These are phyloP conservation scores for Aurifilum marmelostoma DNA, from an alignment of 2,329 filamentous ascomycete genomes.

Conservation along the genomic window DNA sequence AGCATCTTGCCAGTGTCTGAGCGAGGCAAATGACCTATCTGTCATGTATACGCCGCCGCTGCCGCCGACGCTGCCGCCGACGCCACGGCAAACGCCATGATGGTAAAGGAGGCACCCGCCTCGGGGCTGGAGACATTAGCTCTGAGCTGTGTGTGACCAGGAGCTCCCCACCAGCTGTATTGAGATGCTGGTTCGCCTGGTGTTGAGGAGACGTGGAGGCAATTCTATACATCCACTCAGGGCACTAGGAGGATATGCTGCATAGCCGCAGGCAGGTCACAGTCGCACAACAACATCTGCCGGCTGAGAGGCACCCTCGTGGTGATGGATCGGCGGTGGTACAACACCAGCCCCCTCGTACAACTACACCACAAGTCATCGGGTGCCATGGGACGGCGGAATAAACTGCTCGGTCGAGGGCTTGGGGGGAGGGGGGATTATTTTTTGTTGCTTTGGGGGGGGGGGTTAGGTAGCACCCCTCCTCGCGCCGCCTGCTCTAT, in stretches of 20 bases:
- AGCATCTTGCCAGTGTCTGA: background rate
- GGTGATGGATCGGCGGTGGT: background rate
- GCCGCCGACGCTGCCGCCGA: background rate
- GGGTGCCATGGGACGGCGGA: background rate
- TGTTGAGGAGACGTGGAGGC: background rate
- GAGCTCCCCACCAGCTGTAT: background rate
- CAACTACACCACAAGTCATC: background rate
- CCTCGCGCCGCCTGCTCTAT: background rate
- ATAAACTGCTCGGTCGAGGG: background rate
- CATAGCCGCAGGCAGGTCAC: background rate
- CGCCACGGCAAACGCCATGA: background rate
- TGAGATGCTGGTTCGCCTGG: background rate
- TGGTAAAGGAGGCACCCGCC: background rate
- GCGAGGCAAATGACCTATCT: background rate
- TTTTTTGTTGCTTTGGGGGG: too few species aligned
- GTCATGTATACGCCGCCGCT: background rate
- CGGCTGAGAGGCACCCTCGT: background rate
- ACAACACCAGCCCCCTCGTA: background rate
- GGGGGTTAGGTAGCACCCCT: too few species aligned
- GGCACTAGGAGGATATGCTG: background rate
- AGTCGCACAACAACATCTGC: conserved; percentile 10
- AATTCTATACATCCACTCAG: background rate
- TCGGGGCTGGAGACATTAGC: background rate
- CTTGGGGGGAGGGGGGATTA: background rate
- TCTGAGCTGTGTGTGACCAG: background rate